Evolutionary conservation across 441 rosid genomes (phyloP).

Genomic region (Aleurites moluccanus): DNA sequence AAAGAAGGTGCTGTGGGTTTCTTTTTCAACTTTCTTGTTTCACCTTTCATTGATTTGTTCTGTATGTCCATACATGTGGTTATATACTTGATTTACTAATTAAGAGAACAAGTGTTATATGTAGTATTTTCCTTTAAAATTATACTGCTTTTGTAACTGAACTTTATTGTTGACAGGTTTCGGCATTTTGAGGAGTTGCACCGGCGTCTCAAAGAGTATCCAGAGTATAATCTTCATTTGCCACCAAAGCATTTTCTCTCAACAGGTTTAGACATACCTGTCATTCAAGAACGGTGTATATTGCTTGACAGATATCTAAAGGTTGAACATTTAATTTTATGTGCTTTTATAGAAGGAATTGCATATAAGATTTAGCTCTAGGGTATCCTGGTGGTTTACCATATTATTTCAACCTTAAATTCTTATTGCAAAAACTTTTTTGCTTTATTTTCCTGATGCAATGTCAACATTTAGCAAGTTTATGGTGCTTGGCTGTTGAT

Average conservation of each 20-base stretch:
- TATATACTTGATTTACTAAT: not conserved
- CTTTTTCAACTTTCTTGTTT: conserved; percentile 29
- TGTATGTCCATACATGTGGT: not conserved
- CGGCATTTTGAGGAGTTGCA: conserved; percentile 99
- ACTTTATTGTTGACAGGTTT: conserved; percentile 52
- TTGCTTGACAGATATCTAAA: conserved; percentile 87
- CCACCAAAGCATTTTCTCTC: conserved; percentile 99
- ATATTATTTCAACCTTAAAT: not conserved
- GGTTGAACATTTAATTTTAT: conserved; percentile 48
- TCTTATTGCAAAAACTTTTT: not conserved
- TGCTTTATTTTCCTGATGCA: conserved; percentile 3
- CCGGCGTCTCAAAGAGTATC: conserved; percentile 88
- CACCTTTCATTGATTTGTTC: not conserved
- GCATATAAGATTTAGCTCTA: conserved; percentile 8
- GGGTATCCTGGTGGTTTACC: not conserved
- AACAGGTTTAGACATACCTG: conserved; percentile 77
- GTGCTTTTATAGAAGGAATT: conserved; percentile 11
- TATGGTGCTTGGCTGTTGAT: conserved; percentile 2
- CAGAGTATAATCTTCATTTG: conserved; percentile 90
- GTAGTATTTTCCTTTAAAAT: not conserved
- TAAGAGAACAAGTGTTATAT: conserved; percentile 1
- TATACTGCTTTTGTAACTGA: conserved; percentile 17
- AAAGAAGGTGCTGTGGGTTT: conserved; percentile 87
- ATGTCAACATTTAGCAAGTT: not conserved
- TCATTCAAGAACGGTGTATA: conserved; percentile 89